phyloP scores from a whole-genome alignment of 352 stramenopile species.

The Phytophthora rubi region DNA sequence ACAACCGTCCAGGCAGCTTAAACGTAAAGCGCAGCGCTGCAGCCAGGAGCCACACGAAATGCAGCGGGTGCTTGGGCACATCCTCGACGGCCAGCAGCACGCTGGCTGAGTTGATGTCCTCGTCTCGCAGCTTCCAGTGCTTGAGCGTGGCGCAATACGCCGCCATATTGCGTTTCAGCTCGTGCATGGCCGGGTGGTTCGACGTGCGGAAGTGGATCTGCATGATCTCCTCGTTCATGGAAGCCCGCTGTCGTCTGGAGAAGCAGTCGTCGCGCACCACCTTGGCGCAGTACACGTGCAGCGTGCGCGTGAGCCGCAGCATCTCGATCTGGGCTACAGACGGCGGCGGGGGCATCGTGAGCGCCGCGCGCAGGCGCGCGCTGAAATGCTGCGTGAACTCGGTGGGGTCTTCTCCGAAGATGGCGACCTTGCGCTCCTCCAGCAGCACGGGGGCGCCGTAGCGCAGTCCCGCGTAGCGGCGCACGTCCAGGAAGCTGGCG shows the following conservation, averaged over 20 bases:
- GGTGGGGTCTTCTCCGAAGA: constrained; percentile 66
- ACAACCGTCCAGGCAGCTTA: constrained; percentile 47
- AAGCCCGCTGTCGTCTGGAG: constrained; percentile 71
- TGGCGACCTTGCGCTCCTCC: constrained; percentile 58
- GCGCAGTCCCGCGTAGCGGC: constrained; percentile 60
- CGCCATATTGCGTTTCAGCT: constrained; percentile 72
- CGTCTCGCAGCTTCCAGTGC: constrained; percentile 67
- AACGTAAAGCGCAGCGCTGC: constrained; percentile 50
- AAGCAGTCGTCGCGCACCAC: constrained; percentile 75
- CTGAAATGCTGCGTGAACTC: constrained; percentile 75
- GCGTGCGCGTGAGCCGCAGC: constrained; percentile 64
- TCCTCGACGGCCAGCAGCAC: constrained; percentile 45
- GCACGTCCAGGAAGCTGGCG: constrained; percentile 50
- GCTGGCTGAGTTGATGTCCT: constrained; percentile 74
- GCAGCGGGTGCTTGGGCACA: constrained; percentile 48
- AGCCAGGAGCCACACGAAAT: constrained; percentile 54
- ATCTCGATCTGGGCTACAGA: constrained; percentile 73
- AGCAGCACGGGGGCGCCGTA: constrained; percentile 74
- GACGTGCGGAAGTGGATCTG: constrained; percentile 80
- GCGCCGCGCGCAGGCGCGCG: constrained; percentile 53
- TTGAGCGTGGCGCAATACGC: constrained; percentile 64
- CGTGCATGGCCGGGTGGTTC: constrained; percentile 74
- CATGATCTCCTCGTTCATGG: constrained; percentile 83
- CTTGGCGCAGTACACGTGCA: constrained; percentile 77
- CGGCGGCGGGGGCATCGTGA: constrained; percentile 65